Percentiles rank a stretch among this genome's conserved stretches.
These are phyloP conservation scores for Uronychia setigera DNA, from an alignment of 73 alveolate genomes.

Conservation along the genomic window DNA sequence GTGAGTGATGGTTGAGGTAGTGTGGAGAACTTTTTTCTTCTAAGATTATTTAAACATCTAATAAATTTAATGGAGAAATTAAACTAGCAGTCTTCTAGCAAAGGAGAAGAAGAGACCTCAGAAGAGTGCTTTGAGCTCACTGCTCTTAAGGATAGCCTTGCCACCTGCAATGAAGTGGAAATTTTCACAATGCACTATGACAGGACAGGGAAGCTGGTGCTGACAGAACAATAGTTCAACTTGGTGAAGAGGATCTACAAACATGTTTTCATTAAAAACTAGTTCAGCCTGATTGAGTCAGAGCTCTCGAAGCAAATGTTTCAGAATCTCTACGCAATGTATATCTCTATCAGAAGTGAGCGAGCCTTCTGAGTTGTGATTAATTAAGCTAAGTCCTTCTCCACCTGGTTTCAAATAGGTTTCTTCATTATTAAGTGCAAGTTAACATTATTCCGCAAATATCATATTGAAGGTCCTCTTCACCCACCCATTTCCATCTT, in stretches of 20 bases:
- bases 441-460: slow-evolving; percentile 8
- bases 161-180: not conserved
- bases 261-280: not conserved
- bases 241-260: not conserved
- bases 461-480: slow-evolving; percentile 41
- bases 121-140: not conserved
- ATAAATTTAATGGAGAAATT: too few relatives aligned
- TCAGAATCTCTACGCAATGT: not conserved
- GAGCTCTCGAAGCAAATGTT: not conserved
- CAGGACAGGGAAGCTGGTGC: not conserved
- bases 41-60: too few relatives aligned
- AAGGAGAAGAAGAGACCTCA: not conserved
- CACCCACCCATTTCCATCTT: slow-evolving; percentile 43
- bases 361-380: not conserved
- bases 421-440: too few relatives aligned
- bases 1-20: too few relatives aligned
- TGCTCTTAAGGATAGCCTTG: not conserved
- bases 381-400: not conserved
- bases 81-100: too few relatives aligned
- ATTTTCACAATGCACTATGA: not conserved
- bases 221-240: not conserved
- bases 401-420: too few relatives aligned
- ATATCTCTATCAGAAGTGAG: not conserved
- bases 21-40: too few relatives aligned
- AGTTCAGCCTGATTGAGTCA: not conserved